Percentiles rank a stretch among this genome's conserved stretches.
Conservation (phyloP, 2,329 filamentous ascomycete species). For the Fusarium nisikadoi region DNA sequence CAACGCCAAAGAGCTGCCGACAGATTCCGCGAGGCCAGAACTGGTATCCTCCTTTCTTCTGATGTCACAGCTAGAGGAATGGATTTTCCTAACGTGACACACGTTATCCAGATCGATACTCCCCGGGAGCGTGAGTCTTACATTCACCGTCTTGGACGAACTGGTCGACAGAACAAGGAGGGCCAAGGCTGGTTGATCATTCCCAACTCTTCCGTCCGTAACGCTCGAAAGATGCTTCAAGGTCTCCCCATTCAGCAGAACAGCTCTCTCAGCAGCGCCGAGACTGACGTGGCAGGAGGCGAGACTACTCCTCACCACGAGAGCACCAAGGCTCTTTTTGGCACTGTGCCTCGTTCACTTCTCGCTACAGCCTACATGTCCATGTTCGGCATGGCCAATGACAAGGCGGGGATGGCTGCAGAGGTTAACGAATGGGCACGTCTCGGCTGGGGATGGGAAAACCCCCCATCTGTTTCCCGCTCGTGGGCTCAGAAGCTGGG, state of each 20-base stretch:
- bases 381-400: slow-evolving; percentile 63
- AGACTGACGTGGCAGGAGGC: slow-evolving; percentile 63
- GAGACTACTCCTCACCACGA: slow-evolving; percentile 58
- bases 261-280: slow-evolving; percentile 60
- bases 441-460: slow-evolving; percentile 62
- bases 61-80: slow-evolving; percentile 85
- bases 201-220: slow-evolving; percentile 61
- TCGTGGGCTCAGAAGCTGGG: slow-evolving; percentile 48
- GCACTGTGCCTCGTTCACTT: slow-evolving; percentile 49
- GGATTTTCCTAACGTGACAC: slow-evolving; percentile 84
- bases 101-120: slow-evolving; percentile 78
- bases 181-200: slow-evolving; percentile 78
- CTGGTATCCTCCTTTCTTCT: slow-evolving; percentile 77
- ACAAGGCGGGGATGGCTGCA: slow-evolving; percentile 55
- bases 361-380: slow-evolving; percentile 63
- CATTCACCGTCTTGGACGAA: slow-evolving; percentile 81
- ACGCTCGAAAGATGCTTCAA: slow-evolving; percentile 62
- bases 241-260: slow-evolving; percentile 71
- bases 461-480: slow-evolving; percentile 55
- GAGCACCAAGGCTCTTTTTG: slow-evolving; percentile 55
- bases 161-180: slow-evolving; percentile 77
- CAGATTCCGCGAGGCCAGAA: slow-evolving; percentile 71
- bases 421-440: slow-evolving; percentile 65
- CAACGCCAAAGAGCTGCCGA: slow-evolving; percentile 77
- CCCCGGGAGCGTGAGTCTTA: slow-evolving; percentile 76